A percentile compares a stretch with the other conserved stretches of the same genome.
Evolutionary conservation across 2,329 filamentous ascomycete species (phyloP).

Genomic region (Cordyceps militaris): DNA sequence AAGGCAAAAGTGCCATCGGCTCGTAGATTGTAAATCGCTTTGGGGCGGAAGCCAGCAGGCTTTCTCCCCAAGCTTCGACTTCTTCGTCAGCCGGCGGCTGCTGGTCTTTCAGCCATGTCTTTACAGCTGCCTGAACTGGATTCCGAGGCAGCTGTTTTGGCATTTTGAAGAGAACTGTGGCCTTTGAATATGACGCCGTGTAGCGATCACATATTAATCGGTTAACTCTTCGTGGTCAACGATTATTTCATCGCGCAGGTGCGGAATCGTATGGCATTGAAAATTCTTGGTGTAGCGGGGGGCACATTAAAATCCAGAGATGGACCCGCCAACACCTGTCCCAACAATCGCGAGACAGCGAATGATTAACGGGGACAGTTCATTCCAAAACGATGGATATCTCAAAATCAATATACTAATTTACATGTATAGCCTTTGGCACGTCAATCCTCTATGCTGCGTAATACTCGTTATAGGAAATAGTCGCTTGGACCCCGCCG

Average conservation of each 20-base stretch:
- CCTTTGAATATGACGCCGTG: neutral
- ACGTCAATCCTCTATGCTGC: conserved; percentile 4
- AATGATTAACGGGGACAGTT: conserved; percentile 12
- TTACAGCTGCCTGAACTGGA: conserved; percentile 27
- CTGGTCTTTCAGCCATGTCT: conserved; percentile 21
- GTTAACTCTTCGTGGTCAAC: neutral
- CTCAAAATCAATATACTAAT: conserved; percentile 35
- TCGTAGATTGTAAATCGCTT: conserved; percentile 55
- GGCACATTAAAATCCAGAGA: neutral
- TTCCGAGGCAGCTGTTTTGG: conserved; percentile 13
- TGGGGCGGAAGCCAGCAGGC: conserved; percentile 37
- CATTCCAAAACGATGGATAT: conserved; percentile 32
- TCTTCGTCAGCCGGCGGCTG: neutral
- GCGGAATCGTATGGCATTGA: conserved; percentile 11
- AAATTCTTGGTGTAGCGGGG: conserved; percentile 15
- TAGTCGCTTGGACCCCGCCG: conserved; percentile 62
- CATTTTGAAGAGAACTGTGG: neutral
- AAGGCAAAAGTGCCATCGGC: conserved; percentile 53
- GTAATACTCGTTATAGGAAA: conserved; percentile 46
- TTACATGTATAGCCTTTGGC: conserved; percentile 30
- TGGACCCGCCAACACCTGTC: neutral
- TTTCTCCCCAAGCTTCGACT: conserved; percentile 16
- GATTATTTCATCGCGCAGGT: neutral
- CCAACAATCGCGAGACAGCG: neutral
- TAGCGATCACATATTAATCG: neutral